phyloP scores from a whole-genome alignment of 352 stramenopile species.

The Pythium dissimile region DNA sequence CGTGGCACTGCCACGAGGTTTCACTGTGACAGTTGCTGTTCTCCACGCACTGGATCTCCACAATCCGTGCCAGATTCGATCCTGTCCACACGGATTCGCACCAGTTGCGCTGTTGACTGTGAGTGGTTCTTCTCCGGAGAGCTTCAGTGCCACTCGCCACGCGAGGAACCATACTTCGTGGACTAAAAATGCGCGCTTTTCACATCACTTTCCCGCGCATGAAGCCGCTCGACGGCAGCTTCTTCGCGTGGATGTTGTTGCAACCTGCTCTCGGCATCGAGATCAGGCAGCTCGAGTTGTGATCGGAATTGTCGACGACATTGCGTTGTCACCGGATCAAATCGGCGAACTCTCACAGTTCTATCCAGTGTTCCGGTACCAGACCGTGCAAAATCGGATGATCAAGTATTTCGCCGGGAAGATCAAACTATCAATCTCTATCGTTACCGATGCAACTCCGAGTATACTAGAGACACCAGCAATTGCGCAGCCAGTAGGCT shows the following conservation, averaged over 20 bases:
- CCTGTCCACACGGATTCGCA: conserved; percentile 10
- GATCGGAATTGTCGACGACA: conserved; percentile 13
- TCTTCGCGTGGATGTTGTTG: conserved; percentile 5
- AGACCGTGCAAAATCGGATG: not conserved
- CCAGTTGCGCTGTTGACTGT: conserved; percentile 3
- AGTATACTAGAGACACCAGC: not conserved
- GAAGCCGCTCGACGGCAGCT: not conserved
- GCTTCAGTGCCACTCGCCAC: conserved; percentile 4
- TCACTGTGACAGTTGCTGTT: conserved; percentile 3
- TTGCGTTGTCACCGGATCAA: not conserved
- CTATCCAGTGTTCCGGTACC: conserved; percentile 10
- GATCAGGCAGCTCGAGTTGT: not conserved
- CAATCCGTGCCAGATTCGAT: conserved; percentile 24
- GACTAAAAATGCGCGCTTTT: not conserved
- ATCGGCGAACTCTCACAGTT: conserved; percentile 2
- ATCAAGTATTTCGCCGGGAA: conserved; percentile 22
- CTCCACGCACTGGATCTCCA: conserved; percentile 22
- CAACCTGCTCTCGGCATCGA: conserved; percentile 1
- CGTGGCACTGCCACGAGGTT: not conserved
- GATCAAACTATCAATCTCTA: conserved; percentile 13
- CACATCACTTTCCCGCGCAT: not conserved
- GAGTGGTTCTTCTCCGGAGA: not conserved
- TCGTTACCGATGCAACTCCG: not conserved
- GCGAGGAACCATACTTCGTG: conserved; percentile 22
- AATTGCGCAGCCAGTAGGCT: not conserved